Base-by-base conservation (phyloP, 1,284 basidiomycete genomes). In the Pholiota adiposa region DNA sequence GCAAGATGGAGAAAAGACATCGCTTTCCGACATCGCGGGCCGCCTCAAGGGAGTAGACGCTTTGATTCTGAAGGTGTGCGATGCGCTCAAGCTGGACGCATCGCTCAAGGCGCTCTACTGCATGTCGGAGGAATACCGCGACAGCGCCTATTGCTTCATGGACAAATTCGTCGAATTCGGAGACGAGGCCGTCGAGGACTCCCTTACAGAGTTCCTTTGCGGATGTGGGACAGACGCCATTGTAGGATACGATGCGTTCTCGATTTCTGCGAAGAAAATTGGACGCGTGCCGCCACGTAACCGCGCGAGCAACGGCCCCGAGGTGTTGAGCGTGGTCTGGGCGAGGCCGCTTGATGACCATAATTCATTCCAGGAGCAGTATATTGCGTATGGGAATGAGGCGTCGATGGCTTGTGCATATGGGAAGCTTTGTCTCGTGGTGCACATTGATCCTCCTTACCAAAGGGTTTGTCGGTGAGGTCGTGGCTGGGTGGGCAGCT, bases 391-490 rank as follows among this genome's bases (percentile, higher is more conserved):
- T 29, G 54, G 46, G 11, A 56, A 56, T 29, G 44, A 56, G 27
- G 19, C 46, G 7, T 25, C 29, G 1, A 29, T 56, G 14, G 44
- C 2, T 11, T 50, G 21, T 25, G 44, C 36, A 4, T 56, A 50
- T 34, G 54, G 46, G 12, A 25, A 50, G 21, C 27, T 56, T 1
- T 56, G 54, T 36, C 25, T 56, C 25, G 44, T 56, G 3, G 54
- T 34, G 23, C 21, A 23, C 51, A 31, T 62, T 34, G 23, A 49
- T 2, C 29, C 44, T 38, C 16, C 54, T 25, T n/a, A 21, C 21
- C 12, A 44, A 14, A 44, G 41, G 41, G 23, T 19, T 25, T 44
- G 41, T 31, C 29, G 29, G 11, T 31, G 11, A 31, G 29, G 29
- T n/a, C n/a, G n/a, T n/a, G n/a, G n/a, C n/a, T n/a, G n/a, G n/a